Conservation (phyloP, 352 stramenopile species). For the Blastocystis hominis region DNA sequence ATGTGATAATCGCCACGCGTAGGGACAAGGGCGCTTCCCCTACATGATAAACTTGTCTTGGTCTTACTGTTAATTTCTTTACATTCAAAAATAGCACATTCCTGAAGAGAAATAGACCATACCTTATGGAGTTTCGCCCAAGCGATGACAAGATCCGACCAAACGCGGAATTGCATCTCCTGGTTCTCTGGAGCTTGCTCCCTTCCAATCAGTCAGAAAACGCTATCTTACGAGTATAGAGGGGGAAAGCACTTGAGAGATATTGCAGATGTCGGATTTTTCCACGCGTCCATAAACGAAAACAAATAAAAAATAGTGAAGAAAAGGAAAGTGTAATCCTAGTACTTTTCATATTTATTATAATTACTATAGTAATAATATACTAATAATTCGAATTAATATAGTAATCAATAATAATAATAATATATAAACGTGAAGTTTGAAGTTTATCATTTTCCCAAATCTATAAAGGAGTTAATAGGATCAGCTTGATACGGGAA, state of each 20-base stretch:
- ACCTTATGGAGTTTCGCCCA: not conserved
- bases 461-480: no score
- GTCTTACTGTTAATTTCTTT: not conserved
- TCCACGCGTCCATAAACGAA: not conserved
- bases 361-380: no score
- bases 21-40: conserved; percentile 15
- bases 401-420: no score
- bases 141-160: conserved; percentile 6
- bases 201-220: not conserved
- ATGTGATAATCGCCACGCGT: conserved; percentile 13
- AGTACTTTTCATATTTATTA: no score
- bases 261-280: not conserved
- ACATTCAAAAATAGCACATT: not conserved
- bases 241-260: not conserved
- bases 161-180: conserved; percentile 29
- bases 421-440: no score
- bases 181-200: conserved; percentile 10
- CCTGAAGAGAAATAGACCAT: conserved; percentile 49
- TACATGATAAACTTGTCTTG: not conserved
- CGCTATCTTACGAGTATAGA: conserved; percentile 19
- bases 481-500: no score
- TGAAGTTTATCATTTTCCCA: no score
- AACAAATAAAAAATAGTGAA: not conserved
- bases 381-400: no score
- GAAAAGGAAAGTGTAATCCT: no score